Evolutionary conservation across 139 green algal species (phyloP), one percentile per base, ranked within the genome.

Genomic region (Chlorella sp.): DNA sequence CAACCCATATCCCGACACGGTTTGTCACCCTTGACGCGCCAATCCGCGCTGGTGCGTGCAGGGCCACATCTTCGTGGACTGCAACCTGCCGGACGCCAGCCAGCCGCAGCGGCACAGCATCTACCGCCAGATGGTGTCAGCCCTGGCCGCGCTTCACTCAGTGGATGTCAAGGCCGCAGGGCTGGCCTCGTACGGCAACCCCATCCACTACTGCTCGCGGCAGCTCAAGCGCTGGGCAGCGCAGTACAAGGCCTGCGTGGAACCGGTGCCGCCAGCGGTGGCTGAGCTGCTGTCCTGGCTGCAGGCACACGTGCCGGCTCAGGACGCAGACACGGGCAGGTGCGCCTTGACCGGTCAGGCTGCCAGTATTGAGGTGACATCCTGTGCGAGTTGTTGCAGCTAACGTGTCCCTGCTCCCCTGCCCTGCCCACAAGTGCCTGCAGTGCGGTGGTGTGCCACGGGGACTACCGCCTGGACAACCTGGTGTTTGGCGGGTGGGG

Each of bases 401-500:
- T n/a, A n/a, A n/a, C n/a, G n/a, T n/a, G n/a, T n/a, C n/a, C n/a
- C n/a, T n/a, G n/a, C n/a, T 55, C 42, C 6, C 42, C 10, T 55
- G 42, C 42, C 14, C 10, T 55, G 42, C 14, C 42, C 55, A 6
- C 55, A 35, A n/a, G 4, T 29, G 22, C 61, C 72, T 5, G 60
- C 71, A 66, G 77, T 6, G 70, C 73, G 5, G 67, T 55, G 60
- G 72, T 97, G 30, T 82, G 78, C 31, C 95, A 99, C 80, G 95
- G 95, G 0, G 94, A 98, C 77, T 98, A 87, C 83, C 83, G 93
- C n/a, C 81, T 99, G 51, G 95, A 97, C 84, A 99, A 99, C 85
- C 73, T 99, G 31, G 81, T 99, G 42, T 89, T 94, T 65, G n/a
- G n/a, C n/a, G n/a, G n/a, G n/a, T n/a, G n/a, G n/a, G n/a, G n/a